These are phyloP conservation scores for Sambucus nigra DNA, from an alignment of 129 eudicot species.

Conservation along the genomic window DNA sequence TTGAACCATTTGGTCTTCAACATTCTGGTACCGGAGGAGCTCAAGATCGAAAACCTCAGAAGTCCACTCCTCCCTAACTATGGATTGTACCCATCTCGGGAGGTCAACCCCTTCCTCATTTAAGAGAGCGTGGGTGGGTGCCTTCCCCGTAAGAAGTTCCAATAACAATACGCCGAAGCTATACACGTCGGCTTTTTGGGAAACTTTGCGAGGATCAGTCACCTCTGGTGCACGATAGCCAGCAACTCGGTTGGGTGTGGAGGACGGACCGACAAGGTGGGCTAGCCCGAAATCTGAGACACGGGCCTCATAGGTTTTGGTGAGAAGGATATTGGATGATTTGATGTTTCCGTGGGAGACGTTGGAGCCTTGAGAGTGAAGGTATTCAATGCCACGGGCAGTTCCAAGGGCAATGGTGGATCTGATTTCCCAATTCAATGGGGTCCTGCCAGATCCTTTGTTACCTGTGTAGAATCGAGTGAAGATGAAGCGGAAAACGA, in stretches of 20 bases:
- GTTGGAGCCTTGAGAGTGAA: conserved; percentile 53
- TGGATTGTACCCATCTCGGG: conserved; percentile 94
- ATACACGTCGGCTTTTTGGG: conserved; percentile 81
- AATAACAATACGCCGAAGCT: conserved; percentile 73
- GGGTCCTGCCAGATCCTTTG: conserved; percentile 79
- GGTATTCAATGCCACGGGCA: conserved; percentile 75
- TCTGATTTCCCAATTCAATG: conserved; percentile 66
- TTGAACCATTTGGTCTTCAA: conserved; percentile 88
- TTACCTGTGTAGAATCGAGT: conserved; percentile 45
- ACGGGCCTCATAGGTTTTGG: conserved; percentile 62
- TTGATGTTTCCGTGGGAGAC: conserved; percentile 81
- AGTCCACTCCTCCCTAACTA: conserved; percentile 83
- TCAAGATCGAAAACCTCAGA: conserved; percentile 92
- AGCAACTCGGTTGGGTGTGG: conserved; percentile 65
- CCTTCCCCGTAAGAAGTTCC: conserved; percentile 88
- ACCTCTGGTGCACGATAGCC: conserved; percentile 98
- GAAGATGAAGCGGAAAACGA: neutral
- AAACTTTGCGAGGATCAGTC: conserved; percentile 69
- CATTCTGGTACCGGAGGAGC: conserved; percentile 57
- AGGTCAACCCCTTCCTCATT: conserved; percentile 95
- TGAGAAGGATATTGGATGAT: conserved; percentile 75
- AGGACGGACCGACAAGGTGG: conserved; percentile 53
- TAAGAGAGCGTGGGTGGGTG: conserved; percentile 67
- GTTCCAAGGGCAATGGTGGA: conserved; percentile 82
- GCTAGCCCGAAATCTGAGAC: conserved; percentile 84